Conservation (phyloP, 202 grass and related monocot genomes). For the Zoysia matrella region DNA sequence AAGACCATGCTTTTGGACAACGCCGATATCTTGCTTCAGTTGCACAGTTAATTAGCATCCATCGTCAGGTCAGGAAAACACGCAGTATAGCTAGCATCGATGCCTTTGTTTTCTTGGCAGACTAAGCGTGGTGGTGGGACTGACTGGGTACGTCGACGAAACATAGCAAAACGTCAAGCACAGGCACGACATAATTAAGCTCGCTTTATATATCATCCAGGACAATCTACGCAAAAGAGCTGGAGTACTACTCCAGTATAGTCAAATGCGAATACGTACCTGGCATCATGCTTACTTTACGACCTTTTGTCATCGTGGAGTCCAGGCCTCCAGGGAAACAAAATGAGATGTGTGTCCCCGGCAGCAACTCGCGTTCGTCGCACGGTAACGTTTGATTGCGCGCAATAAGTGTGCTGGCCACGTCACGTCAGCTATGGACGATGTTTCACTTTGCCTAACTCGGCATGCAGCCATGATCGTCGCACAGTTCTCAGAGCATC, state of each 20-base stretch:
- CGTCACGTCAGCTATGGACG: slow-evolving; percentile 19
- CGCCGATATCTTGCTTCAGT: neutral
- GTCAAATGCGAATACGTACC: neutral
- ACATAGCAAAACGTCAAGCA: neutral
- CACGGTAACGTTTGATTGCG: neutral
- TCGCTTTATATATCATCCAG: neutral
- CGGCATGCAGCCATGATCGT: no score
- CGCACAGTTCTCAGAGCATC: neutral
- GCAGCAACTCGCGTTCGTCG: neutral
- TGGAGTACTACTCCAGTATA: neutral
- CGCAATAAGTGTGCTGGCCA: slow-evolving; percentile 2
- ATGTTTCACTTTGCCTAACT: slow-evolving; percentile 17
- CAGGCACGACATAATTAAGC: neutral
- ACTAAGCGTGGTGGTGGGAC: no score
- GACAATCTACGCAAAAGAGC: neutral
- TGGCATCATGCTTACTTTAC: slow-evolving; percentile 14
- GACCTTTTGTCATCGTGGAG: neutral
- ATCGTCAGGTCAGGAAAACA: no score
- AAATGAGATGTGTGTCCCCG: neutral
- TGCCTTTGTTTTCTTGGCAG: no score
- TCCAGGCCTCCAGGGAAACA: neutral
- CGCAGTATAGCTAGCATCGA: no score
- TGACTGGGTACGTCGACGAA: neutral
- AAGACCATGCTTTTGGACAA: neutral
- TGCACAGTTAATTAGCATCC: no score